Percentiles rank a stretch among this genome's conserved stretches.
Evolutionary conservation across 2,329 filamentous ascomycete species (phyloP).

Genomic region (Stagonosporopsis tanaceti): DNA sequence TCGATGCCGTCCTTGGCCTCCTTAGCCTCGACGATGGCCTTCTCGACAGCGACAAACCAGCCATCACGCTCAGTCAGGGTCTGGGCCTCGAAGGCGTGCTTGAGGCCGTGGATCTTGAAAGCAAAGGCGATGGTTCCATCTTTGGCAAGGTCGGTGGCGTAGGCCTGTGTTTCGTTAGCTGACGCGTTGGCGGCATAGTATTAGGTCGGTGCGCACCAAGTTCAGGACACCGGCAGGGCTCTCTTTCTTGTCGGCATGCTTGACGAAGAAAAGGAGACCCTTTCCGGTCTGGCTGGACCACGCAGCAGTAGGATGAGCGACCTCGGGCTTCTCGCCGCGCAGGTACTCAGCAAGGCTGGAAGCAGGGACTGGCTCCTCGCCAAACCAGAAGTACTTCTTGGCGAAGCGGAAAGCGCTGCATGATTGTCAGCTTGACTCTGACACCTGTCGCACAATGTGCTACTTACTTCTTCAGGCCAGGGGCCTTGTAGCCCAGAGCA

Average conservation of each 20-base stretch:
- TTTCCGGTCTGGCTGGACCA: conserved; percentile 96
- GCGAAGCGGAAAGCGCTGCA: conserved; percentile 83
- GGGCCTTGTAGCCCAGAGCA: conserved; percentile 86
- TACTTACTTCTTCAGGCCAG: conserved; percentile 87
- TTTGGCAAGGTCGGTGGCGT: conserved; percentile 75
- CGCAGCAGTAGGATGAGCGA: conserved; percentile 80
- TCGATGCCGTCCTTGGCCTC: conserved; percentile 75
- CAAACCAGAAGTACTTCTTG: conserved; percentile 84
- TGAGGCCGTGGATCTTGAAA: conserved; percentile 84
- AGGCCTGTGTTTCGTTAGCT: conserved; percentile 60
- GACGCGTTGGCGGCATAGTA: not conserved
- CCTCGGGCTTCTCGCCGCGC: conserved; percentile 84
- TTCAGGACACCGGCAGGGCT: conserved; percentile 83
- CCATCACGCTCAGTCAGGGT: conserved; percentile 69
- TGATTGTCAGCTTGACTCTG: conserved; percentile 19
- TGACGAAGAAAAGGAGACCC: conserved; percentile 90
- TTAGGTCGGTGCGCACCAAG: conserved; percentile 67
- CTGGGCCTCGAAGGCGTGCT: conserved; percentile 90
- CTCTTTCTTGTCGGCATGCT: conserved; percentile 82
- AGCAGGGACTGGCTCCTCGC: conserved; percentile 72
- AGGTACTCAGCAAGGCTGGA: conserved; percentile 80
- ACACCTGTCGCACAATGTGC: conserved; percentile 3
- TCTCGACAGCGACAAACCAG: conserved; percentile 87
- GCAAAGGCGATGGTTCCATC: conserved; percentile 83
- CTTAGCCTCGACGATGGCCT: conserved; percentile 69